phyloP scores from a whole-genome alignment of 2,329 filamentous ascomycete genomes.

The Ophiostoma australiae region DNA sequence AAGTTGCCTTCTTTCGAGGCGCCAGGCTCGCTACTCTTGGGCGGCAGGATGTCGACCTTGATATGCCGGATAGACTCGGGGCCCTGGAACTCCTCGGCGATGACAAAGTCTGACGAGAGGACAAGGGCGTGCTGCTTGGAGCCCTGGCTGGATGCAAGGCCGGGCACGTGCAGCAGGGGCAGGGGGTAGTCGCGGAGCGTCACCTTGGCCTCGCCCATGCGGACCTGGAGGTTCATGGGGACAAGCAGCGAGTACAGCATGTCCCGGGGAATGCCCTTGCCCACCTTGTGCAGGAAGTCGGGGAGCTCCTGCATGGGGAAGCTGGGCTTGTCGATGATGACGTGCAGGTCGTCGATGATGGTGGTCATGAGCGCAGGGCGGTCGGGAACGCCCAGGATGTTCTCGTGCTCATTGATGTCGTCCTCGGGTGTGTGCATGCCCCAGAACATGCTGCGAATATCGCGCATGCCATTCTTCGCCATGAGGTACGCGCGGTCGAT shows the following conservation, averaged over 20 bases:
- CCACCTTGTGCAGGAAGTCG: conserved; percentile 77
- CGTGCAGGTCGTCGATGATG: conserved; percentile 75
- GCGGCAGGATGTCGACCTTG: conserved; percentile 77
- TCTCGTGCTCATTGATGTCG: conserved; percentile 76
- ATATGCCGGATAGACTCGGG: conserved; percentile 74
- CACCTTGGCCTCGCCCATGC: conserved; percentile 85
- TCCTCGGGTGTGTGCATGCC: conserved; percentile 75
- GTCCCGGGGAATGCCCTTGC: conserved; percentile 92
- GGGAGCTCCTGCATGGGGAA: conserved; percentile 80
- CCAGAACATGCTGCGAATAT: conserved; percentile 75
- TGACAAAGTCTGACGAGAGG: conserved; percentile 84
- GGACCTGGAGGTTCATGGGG: conserved; percentile 82
- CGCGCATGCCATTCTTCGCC: conserved; percentile 69
- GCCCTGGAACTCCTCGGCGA: conserved; percentile 88
- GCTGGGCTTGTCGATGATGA: conserved; percentile 85
- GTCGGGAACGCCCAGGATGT: conserved; percentile 77
- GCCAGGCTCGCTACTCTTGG: conserved; percentile 54
- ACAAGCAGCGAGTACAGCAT: conserved; percentile 87
- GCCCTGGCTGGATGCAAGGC: conserved; percentile 59
- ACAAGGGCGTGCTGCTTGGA: conserved; percentile 75
- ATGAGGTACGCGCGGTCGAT: conserved; percentile 72
- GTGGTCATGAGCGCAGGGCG: conserved; percentile 78
- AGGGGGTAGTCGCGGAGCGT: conserved; percentile 88
- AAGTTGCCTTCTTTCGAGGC: conserved; percentile 60
- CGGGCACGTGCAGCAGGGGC: conserved; percentile 83